These are phyloP conservation scores for Colletotrichum sp. DNA, from an alignment of 2,329 filamentous ascomycete species.

Conservation along the genomic window DNA sequence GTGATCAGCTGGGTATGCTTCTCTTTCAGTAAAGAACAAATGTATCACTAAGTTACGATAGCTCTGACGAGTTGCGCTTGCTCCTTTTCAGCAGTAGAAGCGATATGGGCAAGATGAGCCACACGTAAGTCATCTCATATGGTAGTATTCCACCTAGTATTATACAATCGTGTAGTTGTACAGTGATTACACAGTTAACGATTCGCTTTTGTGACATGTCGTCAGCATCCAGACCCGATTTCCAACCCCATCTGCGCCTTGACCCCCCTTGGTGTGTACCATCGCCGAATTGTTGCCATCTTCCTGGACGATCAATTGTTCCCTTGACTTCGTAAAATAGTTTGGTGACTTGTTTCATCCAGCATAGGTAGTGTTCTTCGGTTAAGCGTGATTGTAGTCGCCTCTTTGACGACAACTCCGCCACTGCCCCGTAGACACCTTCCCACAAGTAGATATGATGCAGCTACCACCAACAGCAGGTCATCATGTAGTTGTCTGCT, in stretches of 20 bases:
- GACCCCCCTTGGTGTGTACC: neutral
- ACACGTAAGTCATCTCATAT: neutral
- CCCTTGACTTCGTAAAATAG: neutral
- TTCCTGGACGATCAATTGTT: neutral
- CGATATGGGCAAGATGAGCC: neutral
- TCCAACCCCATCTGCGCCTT: neutral
- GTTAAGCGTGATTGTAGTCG: neutral
- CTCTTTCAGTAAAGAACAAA: neutral
- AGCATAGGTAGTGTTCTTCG: neutral
- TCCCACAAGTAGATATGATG: too few species aligned
- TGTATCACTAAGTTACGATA: neutral
- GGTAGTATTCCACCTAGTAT: neutral
- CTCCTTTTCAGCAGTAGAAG: neutral
- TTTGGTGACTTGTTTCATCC: neutral
- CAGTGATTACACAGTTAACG: neutral
- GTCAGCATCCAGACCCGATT: neutral
- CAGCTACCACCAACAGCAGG: neutral
- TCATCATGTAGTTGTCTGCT: conserved; percentile 24
- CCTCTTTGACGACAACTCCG: neutral
- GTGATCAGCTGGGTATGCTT: too few species aligned
- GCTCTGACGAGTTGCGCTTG: neutral
- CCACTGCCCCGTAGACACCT: neutral
- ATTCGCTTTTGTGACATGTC: neutral
- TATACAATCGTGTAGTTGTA: neutral
- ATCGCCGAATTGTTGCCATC: neutral